Evolutionary conservation across 2,329 filamentous ascomycete species (phyloP), one percentile per base, ranked within the genome.

Genomic region (Penicillium glabrum): DNA sequence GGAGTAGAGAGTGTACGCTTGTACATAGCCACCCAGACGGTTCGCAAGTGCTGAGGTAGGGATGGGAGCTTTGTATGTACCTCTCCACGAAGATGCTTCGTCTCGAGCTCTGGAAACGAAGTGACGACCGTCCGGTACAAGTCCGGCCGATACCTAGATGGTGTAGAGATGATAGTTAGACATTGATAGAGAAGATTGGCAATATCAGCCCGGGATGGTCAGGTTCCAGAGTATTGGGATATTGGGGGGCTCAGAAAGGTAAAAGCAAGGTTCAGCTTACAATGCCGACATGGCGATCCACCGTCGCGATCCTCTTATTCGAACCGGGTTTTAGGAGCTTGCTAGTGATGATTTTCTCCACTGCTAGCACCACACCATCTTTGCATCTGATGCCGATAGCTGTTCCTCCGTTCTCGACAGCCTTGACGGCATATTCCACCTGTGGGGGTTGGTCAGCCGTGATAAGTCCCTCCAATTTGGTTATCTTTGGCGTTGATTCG

Each of bases 371-470:
- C 52, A 99, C 90, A 63, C 95, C 95, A 77, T 98, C 92, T 80
- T 96, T 96, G 85, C 92, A 96, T 75, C 92, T 86, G 78, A 99
- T 96, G 68, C 95, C 95, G 76, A 99, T 87, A 53, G 93, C 92
- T 54, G 95, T 99, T 72, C 95, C 93, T 66, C 93, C 95, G 72
- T 96, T 98, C 82, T 99, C 95, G 62, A 99, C 95, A 55, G 95
- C 95, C 83, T 99, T 99, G 69, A 96, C 89, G 67, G 95, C 95
- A 77, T 99, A 99, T 84, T 99, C 95, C 77, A 89, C 86, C 83
- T 86, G 67, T 27, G 46, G 50, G 16, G 33, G n/a, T 48, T 57
- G 5, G 57, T 69, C 16, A 70, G 63, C 37, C 54, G 8, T 14
- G 19, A 45, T 43, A 35, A 44, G 27, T 35, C 39, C 14, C 23